Evolutionary conservation across 2,329 filamentous ascomycete genomes (phyloP).

Genomic region (Trichoderma hamatum): DNA sequence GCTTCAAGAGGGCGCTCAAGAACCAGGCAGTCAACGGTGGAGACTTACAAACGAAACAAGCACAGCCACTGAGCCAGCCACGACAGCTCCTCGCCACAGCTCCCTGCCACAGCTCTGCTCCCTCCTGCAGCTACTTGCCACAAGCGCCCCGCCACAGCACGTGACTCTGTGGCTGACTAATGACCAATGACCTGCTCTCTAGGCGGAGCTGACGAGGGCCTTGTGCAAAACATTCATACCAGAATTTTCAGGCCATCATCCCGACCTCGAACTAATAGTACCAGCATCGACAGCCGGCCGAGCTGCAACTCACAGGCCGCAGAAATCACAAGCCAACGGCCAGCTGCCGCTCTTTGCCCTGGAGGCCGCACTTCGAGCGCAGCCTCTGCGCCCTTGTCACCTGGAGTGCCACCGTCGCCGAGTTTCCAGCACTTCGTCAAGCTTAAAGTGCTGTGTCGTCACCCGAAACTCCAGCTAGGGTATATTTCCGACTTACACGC

Average conservation of each 20-base stretch:
- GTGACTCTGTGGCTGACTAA: slow-evolving; percentile 38
- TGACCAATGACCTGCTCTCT: slow-evolving; percentile 37
- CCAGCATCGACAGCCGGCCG: slow-evolving; percentile 28
- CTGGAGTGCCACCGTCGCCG: slow-evolving; percentile 13
- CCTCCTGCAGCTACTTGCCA: background rate
- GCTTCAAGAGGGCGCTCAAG: background rate
- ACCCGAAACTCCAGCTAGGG: slow-evolving; percentile 8
- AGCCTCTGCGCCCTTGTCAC: background rate
- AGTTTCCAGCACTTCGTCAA: slow-evolving; percentile 20
- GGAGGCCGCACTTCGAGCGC: slow-evolving; percentile 10
- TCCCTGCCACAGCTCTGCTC: background rate
- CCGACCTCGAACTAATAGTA: slow-evolving; percentile 26
- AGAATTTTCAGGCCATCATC: slow-evolving; percentile 36
- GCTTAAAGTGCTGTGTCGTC: slow-evolving; percentile 24
- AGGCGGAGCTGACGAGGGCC: slow-evolving; percentile 21
- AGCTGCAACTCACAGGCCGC: slow-evolving; percentile 26
- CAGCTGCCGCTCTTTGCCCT: slow-evolving; percentile 1
- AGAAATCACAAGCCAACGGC: slow-evolving; percentile 22
- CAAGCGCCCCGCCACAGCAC: slow-evolving; percentile 33
- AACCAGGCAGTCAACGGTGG: background rate
- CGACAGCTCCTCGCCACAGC: slow-evolving; percentile 7
- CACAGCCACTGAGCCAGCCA: slow-evolving; percentile 14
- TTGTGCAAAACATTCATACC: slow-evolving; percentile 33
- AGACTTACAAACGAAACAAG: background rate
- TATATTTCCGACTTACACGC: slow-evolving; percentile 24